Conservation (phyloP, 2,329 filamentous ascomycete genomes). For the Cordyceps fumosorosea region DNA sequence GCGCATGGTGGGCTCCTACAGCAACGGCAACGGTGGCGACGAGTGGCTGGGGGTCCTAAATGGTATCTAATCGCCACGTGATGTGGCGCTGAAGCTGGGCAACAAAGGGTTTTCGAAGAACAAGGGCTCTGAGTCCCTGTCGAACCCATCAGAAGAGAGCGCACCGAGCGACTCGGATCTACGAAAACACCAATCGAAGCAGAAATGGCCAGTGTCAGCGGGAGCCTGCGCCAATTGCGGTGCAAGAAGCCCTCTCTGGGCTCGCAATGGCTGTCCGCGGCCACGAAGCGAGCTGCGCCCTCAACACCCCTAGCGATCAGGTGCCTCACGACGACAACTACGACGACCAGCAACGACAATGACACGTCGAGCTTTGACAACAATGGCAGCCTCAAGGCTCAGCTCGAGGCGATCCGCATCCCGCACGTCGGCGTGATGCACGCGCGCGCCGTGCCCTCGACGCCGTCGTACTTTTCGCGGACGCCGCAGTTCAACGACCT, state of each 20-base stretch:
- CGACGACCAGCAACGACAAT: background rate
- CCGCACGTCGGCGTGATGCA: constrained; percentile 34
- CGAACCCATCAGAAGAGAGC: constrained; percentile 5
- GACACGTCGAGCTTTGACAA: background rate
- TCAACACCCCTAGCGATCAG: constrained; percentile 13
- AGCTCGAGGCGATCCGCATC: constrained; percentile 20
- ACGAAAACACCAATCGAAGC: constrained; percentile 4
- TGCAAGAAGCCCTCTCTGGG: constrained; percentile 26
- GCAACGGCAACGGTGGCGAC: constrained; percentile 19
- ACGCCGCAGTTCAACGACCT: constrained; percentile 82
- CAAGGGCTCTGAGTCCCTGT: background rate
- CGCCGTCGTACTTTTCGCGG: constrained; percentile 91
- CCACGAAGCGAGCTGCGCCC: background rate
- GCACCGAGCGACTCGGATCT: background rate
- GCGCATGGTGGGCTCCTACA: constrained; percentile 22
- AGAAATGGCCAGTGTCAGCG: constrained; percentile 30
- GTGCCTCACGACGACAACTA: background rate
- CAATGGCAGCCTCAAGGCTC: constrained; percentile 15
- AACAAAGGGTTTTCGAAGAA: constrained; percentile 12
- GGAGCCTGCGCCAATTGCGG: constrained; percentile 29
- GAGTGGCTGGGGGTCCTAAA: constrained; percentile 10
- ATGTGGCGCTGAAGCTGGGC: constrained; percentile 14
- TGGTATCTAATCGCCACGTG: constrained; percentile 22
- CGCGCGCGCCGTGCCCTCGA: constrained; percentile 73
- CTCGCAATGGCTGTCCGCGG: constrained; percentile 23